phyloP scores from a whole-genome alignment of 2,329 filamentous ascomycete species.

The Leptographium galeiforme region DNA sequence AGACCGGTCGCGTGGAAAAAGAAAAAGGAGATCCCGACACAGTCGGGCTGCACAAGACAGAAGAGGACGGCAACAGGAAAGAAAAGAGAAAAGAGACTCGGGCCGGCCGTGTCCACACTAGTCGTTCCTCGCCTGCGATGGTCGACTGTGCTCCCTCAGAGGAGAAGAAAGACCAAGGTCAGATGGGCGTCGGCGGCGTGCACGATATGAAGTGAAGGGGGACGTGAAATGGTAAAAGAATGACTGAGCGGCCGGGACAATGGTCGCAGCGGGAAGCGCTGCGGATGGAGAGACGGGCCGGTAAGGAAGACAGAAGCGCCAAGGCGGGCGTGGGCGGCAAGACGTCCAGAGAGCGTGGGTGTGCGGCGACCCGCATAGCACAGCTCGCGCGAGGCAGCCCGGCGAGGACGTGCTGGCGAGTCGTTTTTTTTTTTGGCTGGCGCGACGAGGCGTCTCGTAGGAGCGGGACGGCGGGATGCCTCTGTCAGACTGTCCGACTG shows the following conservation, averaged over 20 bases:
- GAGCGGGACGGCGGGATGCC: not conserved
- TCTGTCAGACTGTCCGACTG: not conserved
- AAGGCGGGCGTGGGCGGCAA: too few species aligned
- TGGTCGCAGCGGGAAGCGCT: too few species aligned
- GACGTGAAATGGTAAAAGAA: not conserved
- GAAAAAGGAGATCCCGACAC: not conserved
- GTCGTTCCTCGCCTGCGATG: slow-evolving; percentile 7
- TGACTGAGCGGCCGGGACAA: not conserved
- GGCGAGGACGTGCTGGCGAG: not conserved
- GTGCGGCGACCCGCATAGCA: too few species aligned
- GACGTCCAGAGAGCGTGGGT: too few species aligned
- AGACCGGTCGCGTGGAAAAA: not conserved
- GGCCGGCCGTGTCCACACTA: slow-evolving; percentile 4
- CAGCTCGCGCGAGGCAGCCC: too few species aligned
- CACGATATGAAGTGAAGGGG: not conserved
- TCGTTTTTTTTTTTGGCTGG: not conserved
- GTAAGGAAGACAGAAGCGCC: too few species aligned
- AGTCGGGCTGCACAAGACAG: not conserved
- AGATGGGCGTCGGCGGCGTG: not conserved
- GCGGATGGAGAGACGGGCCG: too few species aligned
- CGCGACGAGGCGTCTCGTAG: not conserved
- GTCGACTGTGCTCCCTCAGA: slow-evolving; percentile 1
- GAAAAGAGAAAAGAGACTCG: not conserved
- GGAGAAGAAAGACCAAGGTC: not conserved
- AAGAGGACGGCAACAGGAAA: not conserved